These are phyloP conservation scores for Xylaria sp. DNA, from an alignment of 2,329 filamentous ascomycete species.

Conservation along the genomic window DNA sequence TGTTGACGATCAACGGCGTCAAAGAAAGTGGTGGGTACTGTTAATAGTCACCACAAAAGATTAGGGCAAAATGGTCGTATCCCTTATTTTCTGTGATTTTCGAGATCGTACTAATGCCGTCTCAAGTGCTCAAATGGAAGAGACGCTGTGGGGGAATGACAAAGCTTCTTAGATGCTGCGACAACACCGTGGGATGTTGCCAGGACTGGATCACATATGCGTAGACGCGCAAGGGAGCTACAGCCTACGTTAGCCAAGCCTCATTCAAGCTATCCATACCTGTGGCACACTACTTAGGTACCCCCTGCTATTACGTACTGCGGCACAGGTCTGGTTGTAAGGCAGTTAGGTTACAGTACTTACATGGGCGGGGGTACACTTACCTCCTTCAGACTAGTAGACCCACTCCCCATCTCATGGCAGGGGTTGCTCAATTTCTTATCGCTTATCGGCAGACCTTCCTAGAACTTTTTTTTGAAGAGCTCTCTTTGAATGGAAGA, in stretches of 20 bases:
- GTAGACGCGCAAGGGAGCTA: slow-evolving; percentile 57
- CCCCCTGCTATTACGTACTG: not conserved
- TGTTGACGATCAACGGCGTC: slow-evolving; percentile 32
- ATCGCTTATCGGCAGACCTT: slow-evolving; percentile 39
- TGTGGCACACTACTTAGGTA: not conserved
- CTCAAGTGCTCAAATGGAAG: not conserved
- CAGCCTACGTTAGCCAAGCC: slow-evolving; percentile 53
- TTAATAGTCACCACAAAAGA: not conserved
- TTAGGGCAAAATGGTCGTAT: not conserved
- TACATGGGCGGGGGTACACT: not conserved
- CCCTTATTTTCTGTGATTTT: not conserved
- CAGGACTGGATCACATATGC: slow-evolving; percentile 42
- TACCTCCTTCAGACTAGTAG: not conserved
- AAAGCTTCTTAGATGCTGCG: slow-evolving; percentile 23
- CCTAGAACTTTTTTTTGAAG: slow-evolving; percentile 40
- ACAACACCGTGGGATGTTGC: slow-evolving; percentile 16
- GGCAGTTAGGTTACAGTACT: not conserved
- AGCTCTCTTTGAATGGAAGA: slow-evolving; percentile 24
- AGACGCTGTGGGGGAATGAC: slow-evolving; percentile 9
- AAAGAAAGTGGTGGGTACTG: slow-evolving; percentile 12
- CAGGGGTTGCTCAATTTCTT: slow-evolving; percentile 24
- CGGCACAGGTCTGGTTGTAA: not conserved
- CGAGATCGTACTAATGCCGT: slow-evolving; percentile 9
- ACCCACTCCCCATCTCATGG: not conserved
- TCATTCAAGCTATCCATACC: slow-evolving; percentile 35